Conservation (phyloP, 495 filamentous ascomycete species). For the Podospora pseudopauciseta region DNA sequence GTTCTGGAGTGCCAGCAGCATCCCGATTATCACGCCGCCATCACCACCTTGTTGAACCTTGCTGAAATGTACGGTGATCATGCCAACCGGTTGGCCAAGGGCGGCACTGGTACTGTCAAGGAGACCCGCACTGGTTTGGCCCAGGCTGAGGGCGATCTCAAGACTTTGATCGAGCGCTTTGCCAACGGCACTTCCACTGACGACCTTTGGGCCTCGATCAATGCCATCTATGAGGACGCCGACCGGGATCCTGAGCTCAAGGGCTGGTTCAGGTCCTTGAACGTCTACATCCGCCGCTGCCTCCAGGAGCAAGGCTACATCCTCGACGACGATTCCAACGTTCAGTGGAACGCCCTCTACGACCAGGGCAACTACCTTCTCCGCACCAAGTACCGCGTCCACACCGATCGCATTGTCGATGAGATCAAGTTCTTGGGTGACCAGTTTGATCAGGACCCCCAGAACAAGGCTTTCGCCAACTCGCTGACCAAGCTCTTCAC, state of each 20-base stretch:
- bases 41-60: constrained; percentile 76
- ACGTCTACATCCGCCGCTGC: constrained; percentile 76
- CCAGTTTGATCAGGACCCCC: constrained; percentile 83
- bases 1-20: constrained; percentile 92
- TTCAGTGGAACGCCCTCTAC: constrained; percentile 79
- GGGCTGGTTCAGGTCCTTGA: constrained; percentile 78
- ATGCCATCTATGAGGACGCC: constrained; percentile 85
- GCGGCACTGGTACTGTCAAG: constrained; percentile 64
- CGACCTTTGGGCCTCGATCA: constrained; percentile 81
- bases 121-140: constrained; percentile 63
- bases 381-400: constrained; percentile 78
- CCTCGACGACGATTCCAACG: constrained; percentile 75
- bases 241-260: constrained; percentile 84
- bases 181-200: constrained; percentile 89
- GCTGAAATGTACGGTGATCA: constrained; percentile 85
- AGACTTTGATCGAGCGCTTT: constrained; percentile 88
- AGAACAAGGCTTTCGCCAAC: constrained; percentile 74
- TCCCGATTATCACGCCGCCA: constrained; percentile 83
- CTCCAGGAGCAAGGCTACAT: constrained; percentile 88
- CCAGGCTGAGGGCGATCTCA: constrained; percentile 74
- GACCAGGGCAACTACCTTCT: constrained; percentile 86
- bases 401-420: constrained; percentile 83
- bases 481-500: constrained; percentile 81
- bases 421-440: constrained; percentile 85
- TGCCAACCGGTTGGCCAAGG: constrained; percentile 57